These are phyloP conservation scores for Cyclotella kingstonii DNA, from an alignment of 108 stramenopile species.

Conservation along the genomic window DNA sequence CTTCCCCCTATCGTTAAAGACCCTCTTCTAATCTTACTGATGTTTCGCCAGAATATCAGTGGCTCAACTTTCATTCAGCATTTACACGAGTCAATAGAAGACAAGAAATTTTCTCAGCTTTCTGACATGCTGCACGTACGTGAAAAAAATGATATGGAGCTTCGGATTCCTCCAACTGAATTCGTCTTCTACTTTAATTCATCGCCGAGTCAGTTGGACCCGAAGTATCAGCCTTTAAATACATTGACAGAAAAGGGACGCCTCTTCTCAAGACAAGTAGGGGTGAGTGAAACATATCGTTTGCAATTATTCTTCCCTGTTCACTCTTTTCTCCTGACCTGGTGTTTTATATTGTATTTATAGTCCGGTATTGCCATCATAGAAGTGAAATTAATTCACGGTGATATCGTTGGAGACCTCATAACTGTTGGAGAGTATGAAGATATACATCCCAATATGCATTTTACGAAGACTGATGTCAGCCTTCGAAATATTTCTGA, in stretches of 20 bases:
- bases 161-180: slow-evolving; percentile 24
- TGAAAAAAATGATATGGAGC: slow-evolving; percentile 6
- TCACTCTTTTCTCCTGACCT: neutral
- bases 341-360: neutral
- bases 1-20: slow-evolving; percentile 57
- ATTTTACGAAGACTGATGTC: slow-evolving; percentile 8
- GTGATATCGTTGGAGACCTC: slow-evolving; percentile 10
- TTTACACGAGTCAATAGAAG: slow-evolving; percentile 23
- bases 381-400: slow-evolving; percentile 48
- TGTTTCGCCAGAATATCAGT: slow-evolving; percentile 54
- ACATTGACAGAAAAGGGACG: slow-evolving; percentile 72
- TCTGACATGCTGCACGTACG: slow-evolving; percentile 10
- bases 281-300: no score
- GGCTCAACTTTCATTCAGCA: slow-evolving; percentile 60
- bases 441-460: neutral
- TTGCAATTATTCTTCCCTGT: neutral
- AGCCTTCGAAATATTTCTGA: slow-evolving; percentile 5
- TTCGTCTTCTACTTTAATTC: slow-evolving; percentile 43
- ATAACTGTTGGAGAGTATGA: slow-evolving; percentile 13
- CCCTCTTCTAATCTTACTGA: slow-evolving; percentile 62
- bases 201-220: slow-evolving; percentile 45
- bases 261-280: slow-evolving; percentile 52
- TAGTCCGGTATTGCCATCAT: slow-evolving; percentile 63
- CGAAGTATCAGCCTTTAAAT: slow-evolving; percentile 56
- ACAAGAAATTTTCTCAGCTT: slow-evolving; percentile 2